These are phyloP conservation scores for Trichopus zeylanicus DNA, from an alignment of 116 monocot species.

Conservation along the genomic window DNA sequence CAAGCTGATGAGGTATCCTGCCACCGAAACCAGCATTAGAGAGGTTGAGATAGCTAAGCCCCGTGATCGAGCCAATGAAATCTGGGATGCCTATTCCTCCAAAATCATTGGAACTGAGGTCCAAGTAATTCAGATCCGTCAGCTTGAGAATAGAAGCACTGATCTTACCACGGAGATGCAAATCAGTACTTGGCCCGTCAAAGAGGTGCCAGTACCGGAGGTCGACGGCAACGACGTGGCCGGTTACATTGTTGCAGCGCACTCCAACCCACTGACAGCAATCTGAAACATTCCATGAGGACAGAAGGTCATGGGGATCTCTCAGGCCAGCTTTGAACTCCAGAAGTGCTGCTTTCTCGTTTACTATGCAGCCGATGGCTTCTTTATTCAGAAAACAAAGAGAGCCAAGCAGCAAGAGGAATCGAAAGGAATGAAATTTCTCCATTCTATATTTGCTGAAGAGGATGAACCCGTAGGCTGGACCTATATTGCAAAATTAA, in stretches of 20 bases:
- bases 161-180: slow-evolving; percentile 9
- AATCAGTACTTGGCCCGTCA: neutral
- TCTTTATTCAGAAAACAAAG: neutral
- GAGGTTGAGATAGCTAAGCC: slow-evolving; percentile 19
- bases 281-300: slow-evolving; percentile 20
- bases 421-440: too few relatives aligned
- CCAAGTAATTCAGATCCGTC: slow-evolving; percentile 12
- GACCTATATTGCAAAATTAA: too few relatives aligned
- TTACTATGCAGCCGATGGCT: neutral
- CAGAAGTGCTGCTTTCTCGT: slow-evolving; percentile 17
- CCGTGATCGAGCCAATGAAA: slow-evolving; percentile 16
- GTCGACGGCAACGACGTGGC: slow-evolving; percentile 12
- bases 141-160: slow-evolving; percentile 14
- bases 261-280: slow-evolving; percentile 30
- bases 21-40: slow-evolving; percentile 13
- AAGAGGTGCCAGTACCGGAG: neutral
- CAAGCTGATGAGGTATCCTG: slow-evolving; percentile 17
- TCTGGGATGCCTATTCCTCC: slow-evolving; percentile 1
- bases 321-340: slow-evolving; percentile 14
- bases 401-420: neutral
- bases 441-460: too few relatives aligned
- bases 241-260: slow-evolving; percentile 9
- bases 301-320: slow-evolving; percentile 14
- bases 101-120: slow-evolving; percentile 20
- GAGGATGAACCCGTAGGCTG: too few relatives aligned